phyloP scores from a whole-genome alignment of 164 flowering plant genomes.

The Aristolochia contorta region DNA sequence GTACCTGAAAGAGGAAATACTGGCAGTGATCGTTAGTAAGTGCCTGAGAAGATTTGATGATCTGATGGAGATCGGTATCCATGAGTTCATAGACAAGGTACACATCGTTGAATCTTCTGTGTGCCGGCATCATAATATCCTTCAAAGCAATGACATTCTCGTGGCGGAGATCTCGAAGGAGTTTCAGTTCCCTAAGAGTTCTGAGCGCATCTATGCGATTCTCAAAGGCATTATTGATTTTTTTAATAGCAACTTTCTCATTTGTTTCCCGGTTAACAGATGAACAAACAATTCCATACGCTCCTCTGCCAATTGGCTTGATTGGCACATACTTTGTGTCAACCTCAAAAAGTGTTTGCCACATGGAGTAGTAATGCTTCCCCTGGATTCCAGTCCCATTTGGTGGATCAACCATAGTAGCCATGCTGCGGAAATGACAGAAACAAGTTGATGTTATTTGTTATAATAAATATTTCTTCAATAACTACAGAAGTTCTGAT shows the following conservation, averaged over 20 bases:
- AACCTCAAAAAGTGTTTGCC: conserved; percentile 87
- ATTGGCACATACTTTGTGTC: conserved; percentile 86
- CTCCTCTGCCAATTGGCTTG: conserved; percentile 92
- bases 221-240: conserved; percentile 78
- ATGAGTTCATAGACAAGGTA: conserved; percentile 91
- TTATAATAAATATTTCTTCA: not conserved
- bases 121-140: conserved; percentile 85
- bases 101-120: conserved; percentile 76
- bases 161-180: conserved; percentile 73
- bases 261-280: conserved; percentile 77
- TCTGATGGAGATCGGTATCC: conserved; percentile 95
- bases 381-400: conserved; percentile 50
- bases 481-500: not conserved
- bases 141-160: conserved; percentile 80
- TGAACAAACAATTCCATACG: conserved; percentile 90
- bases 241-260: conserved; percentile 92
- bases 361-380: conserved; percentile 87
- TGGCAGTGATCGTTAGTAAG: conserved; percentile 86
- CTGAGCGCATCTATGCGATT: conserved; percentile 81
- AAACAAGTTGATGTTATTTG: not conserved
- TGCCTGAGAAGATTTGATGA: conserved; percentile 80
- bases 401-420: conserved; percentile 78
- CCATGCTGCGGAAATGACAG: conserved; percentile 37
- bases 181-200: conserved; percentile 78
- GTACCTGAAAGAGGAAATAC: conserved; percentile 86